Percentiles rank a stretch among this genome's conserved stretches.
Evolutionary conservation across 208 protist species (phyloP).

Genomic region (Acanthamoeba divionensis): DNA sequence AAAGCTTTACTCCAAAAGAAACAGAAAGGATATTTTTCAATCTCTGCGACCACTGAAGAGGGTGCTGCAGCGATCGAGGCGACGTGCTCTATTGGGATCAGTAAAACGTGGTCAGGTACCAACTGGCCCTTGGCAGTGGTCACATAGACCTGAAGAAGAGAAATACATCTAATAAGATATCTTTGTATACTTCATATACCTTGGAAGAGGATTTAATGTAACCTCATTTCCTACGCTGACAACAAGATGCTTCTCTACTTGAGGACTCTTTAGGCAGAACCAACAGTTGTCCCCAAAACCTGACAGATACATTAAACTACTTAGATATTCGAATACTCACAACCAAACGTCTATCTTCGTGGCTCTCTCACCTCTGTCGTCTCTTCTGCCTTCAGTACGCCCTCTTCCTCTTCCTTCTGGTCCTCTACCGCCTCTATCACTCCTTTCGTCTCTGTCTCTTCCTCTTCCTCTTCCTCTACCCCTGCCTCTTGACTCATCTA

Average conservation of each 20-base stretch:
- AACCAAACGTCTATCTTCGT: not conserved
- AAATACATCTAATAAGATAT: not conserved
- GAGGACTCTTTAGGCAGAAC: conserved; percentile 64
- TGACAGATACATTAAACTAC: not conserved
- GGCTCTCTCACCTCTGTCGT: not conserved
- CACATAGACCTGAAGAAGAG: conserved; percentile 28
- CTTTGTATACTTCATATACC: not conserved
- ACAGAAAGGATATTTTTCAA: not conserved
- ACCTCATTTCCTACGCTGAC: conserved; percentile 58
- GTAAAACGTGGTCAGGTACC: conserved; percentile 51
- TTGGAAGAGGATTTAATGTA: not conserved
- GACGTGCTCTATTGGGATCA: conserved; percentile 67
- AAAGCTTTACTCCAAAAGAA: not conserved
- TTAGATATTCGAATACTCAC: not conserved
- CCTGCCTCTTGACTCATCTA: not conserved
- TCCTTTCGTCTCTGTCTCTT: not conserved
- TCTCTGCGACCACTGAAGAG: not conserved
- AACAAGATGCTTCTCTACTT: conserved; percentile 70
- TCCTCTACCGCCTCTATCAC: not conserved
- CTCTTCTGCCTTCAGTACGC: not conserved
- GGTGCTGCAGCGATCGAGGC: not conserved
- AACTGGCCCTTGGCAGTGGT: conserved; percentile 63
- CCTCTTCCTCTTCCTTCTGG: not conserved
- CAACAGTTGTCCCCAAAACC: conserved; percentile 54
- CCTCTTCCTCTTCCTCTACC: too few relatives aligned